Evolutionary conservation across 2,329 filamentous ascomycete species (phyloP), one percentile per base, ranked within the genome.

Genomic region (Nemania serpens): DNA sequence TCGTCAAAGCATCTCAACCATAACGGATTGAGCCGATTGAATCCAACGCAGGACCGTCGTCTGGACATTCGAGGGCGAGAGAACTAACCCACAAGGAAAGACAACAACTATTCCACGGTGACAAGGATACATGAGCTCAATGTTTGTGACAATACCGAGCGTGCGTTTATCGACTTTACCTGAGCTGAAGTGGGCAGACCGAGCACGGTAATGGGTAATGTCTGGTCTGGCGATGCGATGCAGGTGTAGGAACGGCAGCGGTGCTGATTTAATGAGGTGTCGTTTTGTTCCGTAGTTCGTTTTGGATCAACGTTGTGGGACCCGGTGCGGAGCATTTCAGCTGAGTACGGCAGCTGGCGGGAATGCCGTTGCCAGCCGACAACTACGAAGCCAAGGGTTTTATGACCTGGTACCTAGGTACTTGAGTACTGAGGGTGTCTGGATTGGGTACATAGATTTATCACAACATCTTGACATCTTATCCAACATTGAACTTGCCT

Each of bases 241-340:
- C 42, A 47, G 20, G 34, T 37, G 47, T 34, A 41, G 58, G 41
- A 46, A 50, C 33, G 50, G 53, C 46, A 55, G 52, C 41, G 59
- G 56, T 64, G 46, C 46, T 50, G 54, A 22, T 50, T 62, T 57
- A 59, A 55, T 56, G 62, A 64, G 58, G 59, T 64, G 62, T 55
- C 55, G 62, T 64, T 62, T 46, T 52, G 51, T 51, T 49, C 51
- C 25, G 42, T 17, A 18, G 49, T 55, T 41, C 39, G 52, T 53
- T 52, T 56, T 52, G 41, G 36, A 29, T 7, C 36, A 13, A 39
- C 15, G 36, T n/a, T n/a, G 36, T n/a, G 36, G 49, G 42, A 45
- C 43, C 47, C 47, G 15, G 45, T 51, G 41, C 49, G 51, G 59
- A 48, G 53, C 11, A 39, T 12, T 12, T 13, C 54, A 25, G 9